Conservation (phyloP, 306 rosid genomes). For the Pyrus pyrifolia region DNA sequence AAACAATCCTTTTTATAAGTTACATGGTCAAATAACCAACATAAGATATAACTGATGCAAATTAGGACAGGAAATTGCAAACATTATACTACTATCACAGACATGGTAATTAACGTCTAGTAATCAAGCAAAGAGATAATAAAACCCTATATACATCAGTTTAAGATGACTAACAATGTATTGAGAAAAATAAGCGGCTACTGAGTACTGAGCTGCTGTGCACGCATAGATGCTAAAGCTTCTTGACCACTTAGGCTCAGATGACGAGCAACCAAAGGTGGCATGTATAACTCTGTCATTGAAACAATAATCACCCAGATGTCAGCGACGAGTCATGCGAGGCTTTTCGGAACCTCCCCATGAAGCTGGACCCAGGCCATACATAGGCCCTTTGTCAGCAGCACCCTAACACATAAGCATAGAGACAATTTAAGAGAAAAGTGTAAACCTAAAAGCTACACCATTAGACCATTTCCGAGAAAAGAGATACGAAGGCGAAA, state of each 20-base stretch:
- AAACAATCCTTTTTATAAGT: background rate
- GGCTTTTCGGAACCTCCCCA: constrained; percentile 69
- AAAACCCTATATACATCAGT: constrained; percentile 38
- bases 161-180: constrained; percentile 34
- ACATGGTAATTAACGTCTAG: constrained; percentile 7
- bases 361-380: constrained; percentile 52
- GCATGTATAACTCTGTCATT: constrained; percentile 21
- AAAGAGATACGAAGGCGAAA: background rate
- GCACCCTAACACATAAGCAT: constrained; percentile 44
- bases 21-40: background rate
- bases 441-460: background rate
- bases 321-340: constrained; percentile 62
- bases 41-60: background rate
- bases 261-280: constrained; percentile 24
- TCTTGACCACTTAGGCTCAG: constrained; percentile 21
- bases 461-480: background rate
- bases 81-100: background rate
- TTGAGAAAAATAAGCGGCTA: constrained; percentile 28
- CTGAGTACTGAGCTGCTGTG: constrained; percentile 31
- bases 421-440: constrained; percentile 4
- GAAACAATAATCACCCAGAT: constrained; percentile 19
- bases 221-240: constrained; percentile 36
- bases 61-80: background rate
- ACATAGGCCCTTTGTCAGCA: constrained; percentile 49
- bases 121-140: constrained; percentile 18